phyloP scores from a whole-genome alignment of 495 filamentous ascomycete genomes.

The Penicillium pancosmium region DNA sequence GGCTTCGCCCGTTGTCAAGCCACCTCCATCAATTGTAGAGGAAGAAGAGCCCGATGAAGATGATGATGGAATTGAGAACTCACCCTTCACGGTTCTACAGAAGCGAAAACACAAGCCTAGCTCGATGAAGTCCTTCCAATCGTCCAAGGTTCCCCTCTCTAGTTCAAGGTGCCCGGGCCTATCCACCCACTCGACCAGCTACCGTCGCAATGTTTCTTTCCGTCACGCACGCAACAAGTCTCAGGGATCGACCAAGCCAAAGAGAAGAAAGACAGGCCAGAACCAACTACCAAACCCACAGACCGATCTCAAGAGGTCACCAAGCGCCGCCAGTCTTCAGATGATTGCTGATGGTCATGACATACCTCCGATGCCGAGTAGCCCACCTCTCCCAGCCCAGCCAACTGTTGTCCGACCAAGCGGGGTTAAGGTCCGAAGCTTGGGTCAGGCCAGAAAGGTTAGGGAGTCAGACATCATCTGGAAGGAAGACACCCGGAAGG shows the following conservation, averaged over 20 bases:
- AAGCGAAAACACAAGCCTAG: conserved; percentile 39
- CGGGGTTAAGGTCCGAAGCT: conserved; percentile 28
- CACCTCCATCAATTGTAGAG: conserved; percentile 30
- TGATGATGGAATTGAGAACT: conserved; percentile 14
- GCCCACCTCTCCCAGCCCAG: conserved; percentile 44
- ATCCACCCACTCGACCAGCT: conserved; percentile 57
- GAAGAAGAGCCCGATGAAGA: conserved; percentile 26
- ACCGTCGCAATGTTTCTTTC: conserved; percentile 83
- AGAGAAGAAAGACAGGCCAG: conserved; percentile 19
- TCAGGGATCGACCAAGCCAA: conserved; percentile 39
- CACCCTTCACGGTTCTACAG: conserved; percentile 38
- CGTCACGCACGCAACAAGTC: conserved; percentile 56
- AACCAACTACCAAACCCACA: conserved; percentile 8
- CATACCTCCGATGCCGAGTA: conserved; percentile 29
- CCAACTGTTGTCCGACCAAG: conserved; percentile 41
- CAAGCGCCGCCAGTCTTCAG: conserved; percentile 35
- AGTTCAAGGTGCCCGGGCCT: conserved; percentile 65
- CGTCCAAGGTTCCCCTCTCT: conserved; percentile 35
- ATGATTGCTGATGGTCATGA: conserved; percentile 23
- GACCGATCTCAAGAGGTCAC: conserved; percentile 25
- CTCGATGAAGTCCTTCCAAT: conserved; percentile 46
- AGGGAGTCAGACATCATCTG: conserved; percentile 53
- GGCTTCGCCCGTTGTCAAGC: conserved; percentile 18
- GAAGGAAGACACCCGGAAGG: conserved; percentile 63
- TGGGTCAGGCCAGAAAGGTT: conserved; percentile 40